phyloP scores from a whole-genome alignment of 2,329 filamentous ascomycete genomes.

The Lasiodiplodia gonubiensis region DNA sequence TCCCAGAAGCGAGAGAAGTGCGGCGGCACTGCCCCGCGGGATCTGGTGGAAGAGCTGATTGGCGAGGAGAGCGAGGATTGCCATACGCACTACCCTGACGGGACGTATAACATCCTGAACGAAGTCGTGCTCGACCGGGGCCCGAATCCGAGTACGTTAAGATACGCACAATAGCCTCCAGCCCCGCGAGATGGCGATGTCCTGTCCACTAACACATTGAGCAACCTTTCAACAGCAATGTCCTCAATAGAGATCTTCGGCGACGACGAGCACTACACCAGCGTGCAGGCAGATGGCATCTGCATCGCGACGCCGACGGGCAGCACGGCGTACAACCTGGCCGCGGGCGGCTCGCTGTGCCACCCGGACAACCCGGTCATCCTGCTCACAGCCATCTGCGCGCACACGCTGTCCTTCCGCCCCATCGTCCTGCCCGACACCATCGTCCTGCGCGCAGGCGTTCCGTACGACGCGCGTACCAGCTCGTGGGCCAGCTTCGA shows the following conservation, averaged over 20 bases:
- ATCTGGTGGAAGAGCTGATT: constrained; percentile 88
- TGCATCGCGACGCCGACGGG: constrained; percentile 95
- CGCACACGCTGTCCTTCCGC: constrained; percentile 91
- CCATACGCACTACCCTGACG: constrained; percentile 82
- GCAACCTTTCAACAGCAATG: constrained; percentile 66
- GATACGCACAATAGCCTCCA: background rate
- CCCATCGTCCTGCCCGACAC: constrained; percentile 97
- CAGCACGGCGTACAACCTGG: constrained; percentile 93
- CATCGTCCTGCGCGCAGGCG: constrained; percentile 87
- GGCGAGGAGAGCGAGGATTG: constrained; percentile 84
- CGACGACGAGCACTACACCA: constrained; percentile 94
- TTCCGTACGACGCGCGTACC: constrained; percentile 91
- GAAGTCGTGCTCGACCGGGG: constrained; percentile 96
- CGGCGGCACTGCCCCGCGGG: constrained; percentile 42
- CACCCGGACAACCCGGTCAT: constrained; percentile 97
- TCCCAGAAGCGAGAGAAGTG: constrained; percentile 59
- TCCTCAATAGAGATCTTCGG: constrained; percentile 90
- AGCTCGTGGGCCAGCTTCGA: constrained; percentile 98
- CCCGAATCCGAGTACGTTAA: constrained; percentile 81
- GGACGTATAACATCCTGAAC: constrained; percentile 89
- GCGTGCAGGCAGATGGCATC: constrained; percentile 88
- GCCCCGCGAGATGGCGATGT: background rate
- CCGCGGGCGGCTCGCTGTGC: constrained; percentile 91
- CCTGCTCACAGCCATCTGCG: constrained; percentile 90
- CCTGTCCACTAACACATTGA: constrained; percentile 3